Base-by-base conservation (phyloP, 2,329 filamentous ascomycete genomes). In the Neofusicoccum sp. region DNA sequence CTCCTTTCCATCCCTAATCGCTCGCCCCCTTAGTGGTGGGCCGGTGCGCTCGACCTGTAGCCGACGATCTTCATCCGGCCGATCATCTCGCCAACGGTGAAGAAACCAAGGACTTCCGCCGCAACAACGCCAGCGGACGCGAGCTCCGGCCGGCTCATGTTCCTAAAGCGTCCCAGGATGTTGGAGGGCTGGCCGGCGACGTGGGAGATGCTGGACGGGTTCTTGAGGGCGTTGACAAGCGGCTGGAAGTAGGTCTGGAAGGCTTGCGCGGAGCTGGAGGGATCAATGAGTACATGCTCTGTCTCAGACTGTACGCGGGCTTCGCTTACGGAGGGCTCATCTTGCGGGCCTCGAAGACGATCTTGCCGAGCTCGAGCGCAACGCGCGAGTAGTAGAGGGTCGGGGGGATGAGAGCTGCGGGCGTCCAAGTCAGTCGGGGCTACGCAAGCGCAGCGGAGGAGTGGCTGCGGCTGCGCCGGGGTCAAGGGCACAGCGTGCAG, bases 51-150 rank as follows among this genome's bases (percentile, higher is more conserved):
- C 41, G 69, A 66, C 68, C 78, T 71, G 84, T 99, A 99, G 66
- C 95, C 95, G 69, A 99, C 84, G 69, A 99, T 78, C 89, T 99
- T 98, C 81, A 95, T 86, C 73, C 93, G 86, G 71, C 95, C 95
- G 71, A 99, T 87, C 78, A 99, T 98, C 84, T 98, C 93, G 66
- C 95, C 95, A 60, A 98, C 86, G 64, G 93, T 96, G 85, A 98
- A 99, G 86, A 99, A 99, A 64, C 95, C 95, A 67, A 99, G 79
- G 54, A 91, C 84, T 81, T 99, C 93, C 61, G 93, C 93, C 49
- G 83, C 79, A 64, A 97, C 81, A 63, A 99, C 89, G 69, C 89
- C 90, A 63, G 84, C 89, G 58, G 89, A 79, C 60, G 84, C 84
- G 68, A 93, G 75, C 77, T 96, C 88, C 68, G 86, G 82, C 67